phyloP scores from a whole-genome alignment of 306 rosid species.

The Medicago lupulina region DNA sequence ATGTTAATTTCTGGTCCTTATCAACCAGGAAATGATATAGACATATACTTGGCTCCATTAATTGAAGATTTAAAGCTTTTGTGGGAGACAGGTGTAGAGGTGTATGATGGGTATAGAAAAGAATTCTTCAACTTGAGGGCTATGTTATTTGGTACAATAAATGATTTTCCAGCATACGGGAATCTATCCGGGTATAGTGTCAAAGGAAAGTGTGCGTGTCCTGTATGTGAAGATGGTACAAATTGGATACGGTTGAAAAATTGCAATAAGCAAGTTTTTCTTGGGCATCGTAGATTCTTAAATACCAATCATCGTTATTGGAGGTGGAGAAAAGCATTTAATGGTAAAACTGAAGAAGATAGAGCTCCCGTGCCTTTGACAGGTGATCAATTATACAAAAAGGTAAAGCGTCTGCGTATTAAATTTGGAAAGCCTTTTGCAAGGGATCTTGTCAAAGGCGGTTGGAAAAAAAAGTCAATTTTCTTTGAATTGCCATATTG shows the following conservation, averaged over 20 bases:
- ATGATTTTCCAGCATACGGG: background rate
- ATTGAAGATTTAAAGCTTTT: background rate
- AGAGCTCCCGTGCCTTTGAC: background rate
- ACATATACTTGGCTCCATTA: background rate
- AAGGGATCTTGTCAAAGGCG: background rate
- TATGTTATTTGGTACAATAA: background rate
- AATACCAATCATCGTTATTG: background rate
- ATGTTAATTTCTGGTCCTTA: background rate
- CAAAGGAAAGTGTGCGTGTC: background rate
- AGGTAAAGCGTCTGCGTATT: background rate
- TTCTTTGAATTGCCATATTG: background rate
- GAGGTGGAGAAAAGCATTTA: background rate
- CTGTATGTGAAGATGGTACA: background rate
- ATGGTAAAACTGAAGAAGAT: background rate
- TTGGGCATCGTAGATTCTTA: background rate
- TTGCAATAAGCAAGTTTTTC: background rate
- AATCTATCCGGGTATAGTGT: background rate
- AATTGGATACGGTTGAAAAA: background rate
- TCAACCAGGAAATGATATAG: constrained; percentile 1
- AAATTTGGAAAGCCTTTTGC: background rate
- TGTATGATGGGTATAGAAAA: background rate
- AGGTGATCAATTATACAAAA: background rate
- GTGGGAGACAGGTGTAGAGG: background rate
- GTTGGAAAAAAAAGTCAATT: background rate
- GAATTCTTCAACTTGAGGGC: background rate